Evolutionary conservation across 805 yeast species (phyloP).

Genomic region (Millerozyma acaciae): DNA sequence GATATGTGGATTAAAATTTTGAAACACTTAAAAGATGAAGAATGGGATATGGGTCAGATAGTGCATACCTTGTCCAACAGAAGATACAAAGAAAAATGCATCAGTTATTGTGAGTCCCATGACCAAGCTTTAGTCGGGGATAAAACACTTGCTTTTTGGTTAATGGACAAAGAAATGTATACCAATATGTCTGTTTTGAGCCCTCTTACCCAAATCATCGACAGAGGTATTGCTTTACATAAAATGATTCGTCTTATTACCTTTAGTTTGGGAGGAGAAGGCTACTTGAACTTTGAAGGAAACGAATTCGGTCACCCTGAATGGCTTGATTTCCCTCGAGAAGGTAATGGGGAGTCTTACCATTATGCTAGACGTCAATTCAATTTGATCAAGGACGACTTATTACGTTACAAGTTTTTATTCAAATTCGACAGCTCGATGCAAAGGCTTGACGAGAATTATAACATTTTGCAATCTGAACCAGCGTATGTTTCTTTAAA

Average conservation of each 20-base stretch:
- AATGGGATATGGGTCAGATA: slow-evolving; percentile 85
- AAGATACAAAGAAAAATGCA: slow-evolving; percentile 82
- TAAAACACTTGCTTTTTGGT: slow-evolving; percentile 94
- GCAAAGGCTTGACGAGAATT: slow-evolving; percentile 70
- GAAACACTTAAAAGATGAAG: slow-evolving; percentile 79
- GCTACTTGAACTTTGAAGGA: slow-evolving; percentile 93
- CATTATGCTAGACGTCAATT: slow-evolving; percentile 96
- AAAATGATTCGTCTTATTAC: slow-evolving; percentile 86
- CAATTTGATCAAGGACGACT: slow-evolving; percentile 74
- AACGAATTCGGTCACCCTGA: slow-evolving; percentile 99
- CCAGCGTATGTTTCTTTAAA: slow-evolving; percentile 84
- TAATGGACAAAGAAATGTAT: slow-evolving; percentile 98
- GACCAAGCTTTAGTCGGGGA: slow-evolving; percentile 98
- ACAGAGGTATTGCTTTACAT: slow-evolving; percentile 87
- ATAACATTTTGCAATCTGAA: slow-evolving; percentile 65
- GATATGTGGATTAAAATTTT: slow-evolving; percentile 98
- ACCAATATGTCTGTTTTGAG: slow-evolving; percentile 84
- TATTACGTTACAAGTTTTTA: slow-evolving; percentile 74
- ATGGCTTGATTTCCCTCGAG: slow-evolving; percentile 97
- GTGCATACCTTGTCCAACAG: slow-evolving; percentile 82
- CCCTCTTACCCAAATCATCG: slow-evolving; percentile 71
- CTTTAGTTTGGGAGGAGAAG: slow-evolving; percentile 93
- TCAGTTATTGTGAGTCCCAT: slow-evolving; percentile 91
- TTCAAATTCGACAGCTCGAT: slow-evolving; percentile 81
- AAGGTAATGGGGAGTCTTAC: slow-evolving; percentile 80